phyloP scores from a whole-genome alignment of 2,329 filamentous ascomycete species.

The Xylaria sp. region DNA sequence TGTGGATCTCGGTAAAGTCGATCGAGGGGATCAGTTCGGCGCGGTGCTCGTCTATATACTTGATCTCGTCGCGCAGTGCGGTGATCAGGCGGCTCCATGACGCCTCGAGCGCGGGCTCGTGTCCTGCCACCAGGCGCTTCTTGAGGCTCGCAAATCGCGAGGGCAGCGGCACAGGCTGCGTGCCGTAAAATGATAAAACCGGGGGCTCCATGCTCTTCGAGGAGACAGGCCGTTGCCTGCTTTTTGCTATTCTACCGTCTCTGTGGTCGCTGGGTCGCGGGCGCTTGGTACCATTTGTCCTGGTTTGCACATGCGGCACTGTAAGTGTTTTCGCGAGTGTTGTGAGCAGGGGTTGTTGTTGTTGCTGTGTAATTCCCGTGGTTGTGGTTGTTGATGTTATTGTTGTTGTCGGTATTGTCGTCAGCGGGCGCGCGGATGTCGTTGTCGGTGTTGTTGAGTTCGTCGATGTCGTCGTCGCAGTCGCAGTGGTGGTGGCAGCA shows the following conservation, averaged over 20 bases:
- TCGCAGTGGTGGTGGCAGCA: constrained; percentile 20
- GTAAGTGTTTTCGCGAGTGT: constrained; percentile 3
- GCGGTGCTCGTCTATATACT: constrained; percentile 57
- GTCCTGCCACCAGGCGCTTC: constrained; percentile 57
- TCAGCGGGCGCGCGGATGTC: no score
- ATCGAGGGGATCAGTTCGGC: constrained; percentile 61
- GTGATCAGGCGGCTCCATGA: constrained; percentile 61
- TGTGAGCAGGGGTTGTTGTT: neutral
- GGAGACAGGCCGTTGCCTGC: constrained; percentile 40
- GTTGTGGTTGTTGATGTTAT: neutral
- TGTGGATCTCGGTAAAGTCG: constrained; percentile 57
- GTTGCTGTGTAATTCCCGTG: no score
- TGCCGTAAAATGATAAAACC: constrained; percentile 62
- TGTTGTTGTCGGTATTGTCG: constrained; percentile 16
- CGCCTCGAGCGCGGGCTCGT: constrained; percentile 59
- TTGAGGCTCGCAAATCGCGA: constrained; percentile 63
- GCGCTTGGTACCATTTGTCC: constrained; percentile 37
- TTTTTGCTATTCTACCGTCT: constrained; percentile 41
- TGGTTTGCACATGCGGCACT: constrained; percentile 1
- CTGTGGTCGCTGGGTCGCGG: constrained; percentile 40
- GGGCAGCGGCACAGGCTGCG: constrained; percentile 63
- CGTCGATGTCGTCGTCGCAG: constrained; percentile 14
- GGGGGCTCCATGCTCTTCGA: constrained; percentile 53
- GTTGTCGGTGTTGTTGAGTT: constrained; percentile 3
- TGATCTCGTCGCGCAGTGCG: constrained; percentile 57